Evolutionary conservation across 2,329 filamentous ascomycete species (phyloP), one percentile per base, ranked within the genome.

Genomic region (Cytospora schulzeri): DNA sequence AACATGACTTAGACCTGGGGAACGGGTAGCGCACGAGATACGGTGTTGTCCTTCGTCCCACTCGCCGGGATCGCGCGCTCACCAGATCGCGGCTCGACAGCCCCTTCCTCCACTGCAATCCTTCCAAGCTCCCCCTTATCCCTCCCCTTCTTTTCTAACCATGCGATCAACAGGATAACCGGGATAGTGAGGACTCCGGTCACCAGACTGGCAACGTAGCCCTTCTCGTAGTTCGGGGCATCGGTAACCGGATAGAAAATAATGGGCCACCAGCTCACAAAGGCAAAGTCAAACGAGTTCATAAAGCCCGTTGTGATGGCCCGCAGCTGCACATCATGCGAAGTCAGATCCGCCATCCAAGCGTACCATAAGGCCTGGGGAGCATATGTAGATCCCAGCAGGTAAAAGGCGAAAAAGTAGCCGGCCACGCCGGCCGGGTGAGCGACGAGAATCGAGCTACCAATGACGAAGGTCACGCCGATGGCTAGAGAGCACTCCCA

Each of bases 321-420:
- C 0, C 78, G 72, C 2, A 80, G 72, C 51, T 80, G 78, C 11
- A 77, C 61, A 24, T 77, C 76, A 31, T 77, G 75, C 4, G 73
- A 71, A 9, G 75, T 77, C 9, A 80, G 69, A 60, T 81, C 78
- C 0, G 78, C 78, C 76, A 80, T 79, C 79, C 79, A 81, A 0
- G 76, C 76, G 66, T 80, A 80, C 79, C 79, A 81, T 22, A 81
- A 70, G 5, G 79, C 79, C 63, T 81, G 79, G 1, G 78, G 79
- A 2, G 79, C 78, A 60, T 77, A 81, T 0, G 77, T 79, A 0
- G 79, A 80, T 3, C 79, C 78, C 2, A 80, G 72, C 1, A 80
- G 68, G 66, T 79, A 80, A 64, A 79, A 80, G 8, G 78, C 78
- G 53, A 80, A 76, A 62, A 80, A 80, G 62, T 78, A 75, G 35